These are phyloP conservation scores for Suillus brevipes DNA, from an alignment of 768 basidiomycete genomes.

Conservation along the genomic window DNA sequence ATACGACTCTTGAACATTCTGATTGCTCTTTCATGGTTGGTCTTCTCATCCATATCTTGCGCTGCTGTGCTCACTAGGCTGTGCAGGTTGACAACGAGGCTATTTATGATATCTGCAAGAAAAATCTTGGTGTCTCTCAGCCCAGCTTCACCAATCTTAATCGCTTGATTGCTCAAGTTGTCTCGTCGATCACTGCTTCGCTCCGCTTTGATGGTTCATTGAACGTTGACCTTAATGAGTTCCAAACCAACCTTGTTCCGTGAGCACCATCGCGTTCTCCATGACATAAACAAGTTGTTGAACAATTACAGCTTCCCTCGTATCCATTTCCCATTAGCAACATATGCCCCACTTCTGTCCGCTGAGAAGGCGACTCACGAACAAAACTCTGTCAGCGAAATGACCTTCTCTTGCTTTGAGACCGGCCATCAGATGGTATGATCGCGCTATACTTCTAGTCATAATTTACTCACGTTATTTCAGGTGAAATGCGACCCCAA, in stretches of 20 bases:
- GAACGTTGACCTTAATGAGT: constrained; percentile 97
- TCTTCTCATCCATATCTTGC: neutral
- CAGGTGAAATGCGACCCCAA: constrained; percentile 87
- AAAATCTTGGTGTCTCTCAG: constrained; percentile 78
- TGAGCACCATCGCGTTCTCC: constrained; percentile 43
- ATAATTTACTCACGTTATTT: constrained; percentile 1
- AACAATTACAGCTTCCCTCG: constrained; percentile 74
- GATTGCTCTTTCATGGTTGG: constrained; percentile 99
- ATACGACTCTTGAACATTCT: constrained; percentile 99
- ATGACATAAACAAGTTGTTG: constrained; percentile 11
- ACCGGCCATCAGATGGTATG: constrained; percentile 90
- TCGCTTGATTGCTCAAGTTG: constrained; percentile 96
- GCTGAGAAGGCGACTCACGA: constrained; percentile 94
- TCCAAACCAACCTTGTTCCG: constrained; percentile 99
- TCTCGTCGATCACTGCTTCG: constrained; percentile 96
- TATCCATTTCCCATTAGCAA: constrained; percentile 97
- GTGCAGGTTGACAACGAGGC: constrained; percentile 95
- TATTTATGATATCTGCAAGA: constrained; percentile 99
- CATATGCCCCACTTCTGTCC: constrained; percentile 94
- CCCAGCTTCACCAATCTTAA: constrained; percentile 95
- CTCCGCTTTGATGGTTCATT: constrained; percentile 96
- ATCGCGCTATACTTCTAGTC: neutral
- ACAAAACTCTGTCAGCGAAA: constrained; percentile 95
- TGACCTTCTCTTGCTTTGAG: constrained; percentile 99
- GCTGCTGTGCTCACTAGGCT: constrained; percentile 13